Conservation (phyloP, 805 yeast genomes). For the Zygosaccharomyces gambellarensis region DNA sequence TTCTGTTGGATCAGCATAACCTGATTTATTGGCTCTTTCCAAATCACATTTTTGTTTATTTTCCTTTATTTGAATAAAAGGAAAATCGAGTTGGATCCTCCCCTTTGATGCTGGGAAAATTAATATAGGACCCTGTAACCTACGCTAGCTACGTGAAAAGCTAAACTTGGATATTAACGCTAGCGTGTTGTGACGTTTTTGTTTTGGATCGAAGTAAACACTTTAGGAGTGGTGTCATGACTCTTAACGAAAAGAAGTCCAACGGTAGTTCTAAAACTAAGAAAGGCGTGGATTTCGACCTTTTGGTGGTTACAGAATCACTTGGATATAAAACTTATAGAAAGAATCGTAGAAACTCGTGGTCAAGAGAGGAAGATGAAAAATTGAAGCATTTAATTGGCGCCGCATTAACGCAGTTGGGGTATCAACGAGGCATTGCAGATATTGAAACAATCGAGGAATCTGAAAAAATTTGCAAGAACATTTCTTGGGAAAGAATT, state of each 20-base stretch:
- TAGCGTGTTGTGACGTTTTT: background rate
- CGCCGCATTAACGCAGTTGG: constrained; percentile 32
- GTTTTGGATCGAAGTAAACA: background rate
- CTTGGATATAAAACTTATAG: constrained; percentile 72
- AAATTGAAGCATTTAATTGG: constrained; percentile 43
- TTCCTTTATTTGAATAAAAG: too few relatives aligned
- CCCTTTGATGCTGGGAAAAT: background rate
- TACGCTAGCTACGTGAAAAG: background rate
- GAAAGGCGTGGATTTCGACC: constrained; percentile 34
- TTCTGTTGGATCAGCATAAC: too few relatives aligned
- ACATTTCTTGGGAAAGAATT: constrained; percentile 59
- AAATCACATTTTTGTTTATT: too few relatives aligned
- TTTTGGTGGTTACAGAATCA: constrained; percentile 55
- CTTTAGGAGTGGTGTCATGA: background rate
- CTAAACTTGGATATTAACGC: background rate
- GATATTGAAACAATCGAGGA: constrained; percentile 28
- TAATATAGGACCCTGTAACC: background rate
- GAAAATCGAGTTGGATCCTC: background rate
- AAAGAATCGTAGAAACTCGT: constrained; percentile 55
- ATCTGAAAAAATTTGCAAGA: constrained; percentile 30
- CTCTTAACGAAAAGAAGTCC: constrained; percentile 10
- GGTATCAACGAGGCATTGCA: constrained; percentile 35
- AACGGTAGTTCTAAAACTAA: constrained; percentile 15
- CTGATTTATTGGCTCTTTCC: too few relatives aligned
- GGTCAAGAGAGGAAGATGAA: constrained; percentile 75